phyloP scores from a whole-genome alignment of 371 early-diverging fungal genomes.

The Apophysomyces ossiformis region DNA sequence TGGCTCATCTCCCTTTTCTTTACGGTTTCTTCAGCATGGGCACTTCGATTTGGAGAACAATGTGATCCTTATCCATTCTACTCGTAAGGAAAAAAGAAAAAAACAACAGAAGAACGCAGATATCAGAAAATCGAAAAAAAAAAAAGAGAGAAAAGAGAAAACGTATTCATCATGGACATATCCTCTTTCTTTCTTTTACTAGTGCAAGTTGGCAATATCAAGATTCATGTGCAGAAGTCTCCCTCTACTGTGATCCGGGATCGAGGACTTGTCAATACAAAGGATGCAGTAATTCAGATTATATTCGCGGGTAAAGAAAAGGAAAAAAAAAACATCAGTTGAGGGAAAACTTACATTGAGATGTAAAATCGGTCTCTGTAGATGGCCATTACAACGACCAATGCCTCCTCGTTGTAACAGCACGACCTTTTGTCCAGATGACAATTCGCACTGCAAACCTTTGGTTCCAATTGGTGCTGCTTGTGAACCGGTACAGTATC shows the following conservation, averaged over 20 bases:
- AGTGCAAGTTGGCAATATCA: constrained; percentile 43
- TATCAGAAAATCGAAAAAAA: neutral
- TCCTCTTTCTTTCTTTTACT: neutral
- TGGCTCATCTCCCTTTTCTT: constrained; percentile 4
- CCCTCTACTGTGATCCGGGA: constrained; percentile 39
- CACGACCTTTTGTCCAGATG: constrained; percentile 47
- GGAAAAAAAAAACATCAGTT: neutral
- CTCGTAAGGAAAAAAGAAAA: constrained; percentile 22
- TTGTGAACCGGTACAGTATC: constrained; percentile 37
- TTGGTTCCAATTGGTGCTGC: constrained; percentile 26
- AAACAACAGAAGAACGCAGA: neutral
- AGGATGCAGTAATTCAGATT: constrained; percentile 51
- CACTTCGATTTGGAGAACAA: constrained; percentile 31
- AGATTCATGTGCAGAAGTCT: constrained; percentile 48
- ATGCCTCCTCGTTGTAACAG: constrained; percentile 39
- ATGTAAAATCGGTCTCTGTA: neutral
- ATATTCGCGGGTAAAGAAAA: constrained; percentile 40
- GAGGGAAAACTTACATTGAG: no score
- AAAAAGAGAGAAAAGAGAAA: neutral
- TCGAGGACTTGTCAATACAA: constrained; percentile 44
- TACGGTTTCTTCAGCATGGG: constrained; percentile 12
- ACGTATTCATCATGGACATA: no score
- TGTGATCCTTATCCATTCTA: constrained; percentile 42
- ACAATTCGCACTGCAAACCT: constrained; percentile 35
- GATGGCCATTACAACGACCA: constrained; percentile 34